These are phyloP conservation scores for Cladorrhinum sp. DNA, from an alignment of 2,329 filamentous ascomycete genomes.

Conservation along the genomic window DNA sequence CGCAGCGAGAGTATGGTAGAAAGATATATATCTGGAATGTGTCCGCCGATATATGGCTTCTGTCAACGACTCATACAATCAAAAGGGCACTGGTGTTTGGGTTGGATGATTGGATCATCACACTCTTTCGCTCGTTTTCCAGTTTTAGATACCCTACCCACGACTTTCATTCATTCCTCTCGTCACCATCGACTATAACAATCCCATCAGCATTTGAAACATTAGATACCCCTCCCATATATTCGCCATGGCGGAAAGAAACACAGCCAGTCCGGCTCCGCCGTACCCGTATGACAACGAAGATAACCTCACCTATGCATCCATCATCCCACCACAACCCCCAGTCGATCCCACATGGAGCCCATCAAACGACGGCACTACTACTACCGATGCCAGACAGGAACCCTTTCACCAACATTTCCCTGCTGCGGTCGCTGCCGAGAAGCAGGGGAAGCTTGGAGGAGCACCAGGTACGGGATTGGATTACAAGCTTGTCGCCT, in stretches of 20 bases:
- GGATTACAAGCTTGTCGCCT: conserved; percentile 57
- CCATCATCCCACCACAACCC: conserved; percentile 3
- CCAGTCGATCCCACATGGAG: neutral
- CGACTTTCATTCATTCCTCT: neutral
- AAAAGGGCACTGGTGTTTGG: neutral
- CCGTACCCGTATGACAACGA: neutral
- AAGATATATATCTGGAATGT: conserved; percentile 9
- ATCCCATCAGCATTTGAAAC: neutral
- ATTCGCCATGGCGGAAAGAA: conserved; percentile 5
- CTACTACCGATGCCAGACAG: neutral
- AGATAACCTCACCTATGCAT: conserved; percentile 3
- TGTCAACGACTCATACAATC: neutral
- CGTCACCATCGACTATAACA: neutral
- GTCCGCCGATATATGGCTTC: neutral
- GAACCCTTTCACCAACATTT: conserved; percentile 6
- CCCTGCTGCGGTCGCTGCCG: neutral
- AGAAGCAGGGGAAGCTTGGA: conserved; percentile 14
- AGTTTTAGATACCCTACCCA: neutral
- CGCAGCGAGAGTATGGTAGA: neutral
- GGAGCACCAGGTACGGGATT: conserved; percentile 16
- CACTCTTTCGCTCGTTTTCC: neutral
- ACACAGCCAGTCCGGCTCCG: neutral
- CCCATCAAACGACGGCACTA: neutral
- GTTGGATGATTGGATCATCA: conserved; percentile 1
- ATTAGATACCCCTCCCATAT: too few species aligned